Percentiles rank a stretch among this genome's conserved stretches.
These are phyloP conservation scores for Tetratostichococcus sp. DNA, from an alignment of 139 green algal genomes.

Conservation along the genomic window DNA sequence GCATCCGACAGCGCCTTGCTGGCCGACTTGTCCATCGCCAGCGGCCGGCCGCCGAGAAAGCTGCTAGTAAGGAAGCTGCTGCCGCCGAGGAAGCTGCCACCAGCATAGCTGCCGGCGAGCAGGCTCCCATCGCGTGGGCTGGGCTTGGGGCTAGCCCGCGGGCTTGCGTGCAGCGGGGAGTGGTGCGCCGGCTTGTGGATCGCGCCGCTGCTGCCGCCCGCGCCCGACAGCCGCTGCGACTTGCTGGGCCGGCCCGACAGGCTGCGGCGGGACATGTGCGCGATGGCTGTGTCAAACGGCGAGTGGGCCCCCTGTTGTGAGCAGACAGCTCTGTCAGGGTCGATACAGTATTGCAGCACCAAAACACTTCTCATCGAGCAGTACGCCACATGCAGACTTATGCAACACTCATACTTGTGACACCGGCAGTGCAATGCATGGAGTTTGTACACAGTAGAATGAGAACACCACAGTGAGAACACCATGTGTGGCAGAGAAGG, in stretches of 20 bases:
- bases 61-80: too few species aligned
- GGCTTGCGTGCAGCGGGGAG: neutral
- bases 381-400: too few species aligned
- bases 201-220: neutral
- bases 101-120: neutral
- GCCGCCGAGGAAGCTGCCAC: too few species aligned
- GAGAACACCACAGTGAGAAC: too few species aligned
- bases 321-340: too few species aligned
- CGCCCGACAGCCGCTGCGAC: slow-evolving; percentile 15
- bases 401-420: too few species aligned
- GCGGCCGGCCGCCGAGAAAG: neutral
- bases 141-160: neutral
- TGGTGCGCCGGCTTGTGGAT: too few species aligned
- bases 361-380: too few species aligned
- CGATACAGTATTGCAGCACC: too few species aligned
- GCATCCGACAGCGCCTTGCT: neutral
- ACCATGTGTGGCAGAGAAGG: too few species aligned
- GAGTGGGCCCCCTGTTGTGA: neutral
- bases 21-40: neutral
- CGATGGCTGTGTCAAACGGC: neutral
- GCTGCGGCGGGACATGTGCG: neutral
- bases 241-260: slow-evolving; percentile 14
- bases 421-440: too few species aligned
- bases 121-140: neutral
- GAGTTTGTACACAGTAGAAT: too few species aligned